phyloP scores from a whole-genome alignment of 83 land plant genomes.

The Diphasiastrum complanatum region DNA sequence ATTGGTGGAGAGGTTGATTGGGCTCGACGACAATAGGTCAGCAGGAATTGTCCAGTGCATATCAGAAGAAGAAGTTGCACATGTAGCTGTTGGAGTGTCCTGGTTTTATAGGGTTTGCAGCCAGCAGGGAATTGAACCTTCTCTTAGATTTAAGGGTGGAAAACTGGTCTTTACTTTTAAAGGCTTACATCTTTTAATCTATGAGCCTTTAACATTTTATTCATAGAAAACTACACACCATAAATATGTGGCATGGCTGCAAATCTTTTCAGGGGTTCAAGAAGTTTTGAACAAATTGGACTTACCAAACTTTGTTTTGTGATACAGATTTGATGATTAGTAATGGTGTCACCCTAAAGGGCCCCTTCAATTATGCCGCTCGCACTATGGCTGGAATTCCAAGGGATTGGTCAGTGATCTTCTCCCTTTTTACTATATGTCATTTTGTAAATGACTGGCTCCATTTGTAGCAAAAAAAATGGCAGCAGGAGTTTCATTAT shows the following conservation, averaged over 20 bases:
- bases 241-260: not conserved
- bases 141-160: conserved; percentile 7
- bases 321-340: conserved; percentile 57
- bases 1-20: conserved; percentile 58
- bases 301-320: too few relatives aligned
- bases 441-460: too few relatives aligned
- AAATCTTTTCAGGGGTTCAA: too few relatives aligned
- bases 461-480: too few relatives aligned
- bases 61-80: conserved; percentile 90
- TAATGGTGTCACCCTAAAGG: conserved; percentile 65
- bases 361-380: conserved; percentile 82
- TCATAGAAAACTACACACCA: not conserved
- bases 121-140: conserved; percentile 52
- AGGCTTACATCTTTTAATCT: conserved; percentile 30
- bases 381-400: conserved; percentile 81
- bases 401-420: conserved; percentile 55
- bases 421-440: too few relatives aligned
- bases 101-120: conserved; percentile 76
- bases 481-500: too few relatives aligned
- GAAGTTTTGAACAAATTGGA: too few relatives aligned
- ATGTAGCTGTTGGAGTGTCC: conserved; percentile 91
- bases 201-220: not conserved
- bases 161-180: conserved; percentile 46
- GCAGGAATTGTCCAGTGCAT: conserved; percentile 68
- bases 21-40: conserved; percentile 70